Evolutionary conservation across 2,329 filamentous ascomycete genomes (phyloP), one percentile per base, ranked within the genome.

Genomic region (Phyllachora maydis): DNA sequence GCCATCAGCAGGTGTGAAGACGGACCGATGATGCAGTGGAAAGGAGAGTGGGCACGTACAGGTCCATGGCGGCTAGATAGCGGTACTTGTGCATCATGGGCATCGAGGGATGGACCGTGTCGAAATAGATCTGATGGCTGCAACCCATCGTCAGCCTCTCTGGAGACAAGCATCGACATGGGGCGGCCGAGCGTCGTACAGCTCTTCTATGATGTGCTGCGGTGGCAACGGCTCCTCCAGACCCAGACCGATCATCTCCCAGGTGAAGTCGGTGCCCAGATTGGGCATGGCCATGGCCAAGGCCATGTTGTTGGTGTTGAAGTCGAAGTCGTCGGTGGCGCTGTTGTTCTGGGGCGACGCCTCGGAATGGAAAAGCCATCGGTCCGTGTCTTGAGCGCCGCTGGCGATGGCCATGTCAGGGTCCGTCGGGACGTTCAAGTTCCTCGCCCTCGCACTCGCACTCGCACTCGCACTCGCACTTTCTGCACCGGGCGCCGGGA

Each of bases 61-160:
- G 58, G 39, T 85, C 81, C 70, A 93, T 79, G 16, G 79, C 78
- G 11, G 82, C 76, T 28, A 88, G 56, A 43, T 88, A 95, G 24
- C 85, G 69, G 29, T 73, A 78, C 36, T 72, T 76, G 44, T 98
- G 85, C 27, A 95, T 76, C 61, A 95, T 77, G 10, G 88, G 82
- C 27, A 78, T 39, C 1, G 79, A 81, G 1, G 76, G 72, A 40
- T 95, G 79, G 7, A 91, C 63, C 45, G 90, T 93, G 27, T 83
- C 70, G 41, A 95, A 95, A 47, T 77, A 98, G 14, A 88, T 68
- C 36, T 77, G 64, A 38, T 90, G 74, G 30, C 70, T 78, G 40
- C 9, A 17, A 18, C 21, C 23, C 36, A 16, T 41, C 33, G 23
- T 33, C n/a, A 30, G 28, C n/a, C n/a, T n/a, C n/a, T 14, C n/a